Conservation (phyloP, 352 stramenopile genomes). For the Pythium plurisporium region DNA sequence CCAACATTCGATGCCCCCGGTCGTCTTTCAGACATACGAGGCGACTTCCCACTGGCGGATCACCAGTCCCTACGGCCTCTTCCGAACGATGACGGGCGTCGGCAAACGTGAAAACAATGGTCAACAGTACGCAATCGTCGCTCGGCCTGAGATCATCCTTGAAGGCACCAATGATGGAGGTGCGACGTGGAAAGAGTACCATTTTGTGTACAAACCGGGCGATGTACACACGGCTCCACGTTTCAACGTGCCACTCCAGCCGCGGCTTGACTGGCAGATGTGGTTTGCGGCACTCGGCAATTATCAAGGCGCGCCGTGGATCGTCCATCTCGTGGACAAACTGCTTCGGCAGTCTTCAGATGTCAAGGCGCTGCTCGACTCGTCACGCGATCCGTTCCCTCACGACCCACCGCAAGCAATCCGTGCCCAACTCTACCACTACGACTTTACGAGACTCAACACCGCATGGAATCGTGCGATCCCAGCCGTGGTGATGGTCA, state of each 20-base stretch:
- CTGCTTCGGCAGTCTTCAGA: slow-evolving; percentile 53
- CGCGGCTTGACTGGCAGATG: slow-evolving; percentile 91
- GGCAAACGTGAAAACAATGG: slow-evolving; percentile 30
- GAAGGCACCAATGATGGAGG: slow-evolving; percentile 57
- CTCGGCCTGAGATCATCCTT: slow-evolving; percentile 86
- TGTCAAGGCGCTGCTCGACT: slow-evolving; percentile 71
- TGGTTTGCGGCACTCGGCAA: slow-evolving; percentile 87
- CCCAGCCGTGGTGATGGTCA: slow-evolving; percentile 30
- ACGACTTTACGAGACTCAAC: slow-evolving; percentile 81
- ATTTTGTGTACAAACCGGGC: slow-evolving; percentile 88
- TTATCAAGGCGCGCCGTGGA: slow-evolving; percentile 82
- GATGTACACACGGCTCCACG: slow-evolving; percentile 31
- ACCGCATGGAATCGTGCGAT: slow-evolving; percentile 51
- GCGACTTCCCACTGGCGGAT: slow-evolving; percentile 32
- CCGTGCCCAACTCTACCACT: slow-evolving; percentile 73
- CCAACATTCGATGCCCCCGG: slow-evolving; percentile 30
- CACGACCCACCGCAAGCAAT: slow-evolving; percentile 35
- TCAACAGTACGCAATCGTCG: slow-evolving; percentile 50
- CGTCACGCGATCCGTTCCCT: slow-evolving; percentile 44
- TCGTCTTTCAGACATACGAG: slow-evolving; percentile 26
- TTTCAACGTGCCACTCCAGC: slow-evolving; percentile 41
- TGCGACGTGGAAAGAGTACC: slow-evolving; percentile 62
- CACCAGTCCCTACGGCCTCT: slow-evolving; percentile 82
- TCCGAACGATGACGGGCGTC: slow-evolving; percentile 89
- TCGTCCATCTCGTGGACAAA: slow-evolving; percentile 84